A percentile compares a stretch with the other conserved stretches of the same genome.
Conservation (phyloP, 2,329 filamentous ascomycete genomes). For the Alternaria viburni region DNA sequence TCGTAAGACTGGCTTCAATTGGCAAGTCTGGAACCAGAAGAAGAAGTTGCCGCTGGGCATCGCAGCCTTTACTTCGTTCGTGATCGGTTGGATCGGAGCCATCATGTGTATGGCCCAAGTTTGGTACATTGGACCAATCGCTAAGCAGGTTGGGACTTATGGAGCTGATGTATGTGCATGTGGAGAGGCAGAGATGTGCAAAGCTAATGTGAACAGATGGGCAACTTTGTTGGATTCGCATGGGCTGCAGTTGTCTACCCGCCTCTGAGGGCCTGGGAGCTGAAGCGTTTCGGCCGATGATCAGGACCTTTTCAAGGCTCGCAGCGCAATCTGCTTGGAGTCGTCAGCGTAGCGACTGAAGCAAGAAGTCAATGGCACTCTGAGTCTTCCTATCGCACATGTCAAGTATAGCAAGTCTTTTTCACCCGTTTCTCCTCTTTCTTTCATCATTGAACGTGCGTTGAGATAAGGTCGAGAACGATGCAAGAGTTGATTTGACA, state of each 20-base stretch:
- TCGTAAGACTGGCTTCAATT: slow-evolving; percentile 60
- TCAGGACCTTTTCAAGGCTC: background rate
- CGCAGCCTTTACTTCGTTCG: slow-evolving; percentile 66
- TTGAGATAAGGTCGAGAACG: background rate
- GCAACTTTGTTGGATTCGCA: slow-evolving; percentile 65
- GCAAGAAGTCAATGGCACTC: background rate
- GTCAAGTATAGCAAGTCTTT: background rate
- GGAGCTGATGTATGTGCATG: slow-evolving; percentile 60
- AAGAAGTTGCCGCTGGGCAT: slow-evolving; percentile 66
- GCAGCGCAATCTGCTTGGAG: background rate
- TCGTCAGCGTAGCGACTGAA: background rate
- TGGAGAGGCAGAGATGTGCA: background rate
- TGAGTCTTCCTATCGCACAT: background rate
- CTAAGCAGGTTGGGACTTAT: slow-evolving; percentile 62
- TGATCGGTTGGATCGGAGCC: slow-evolving; percentile 69
- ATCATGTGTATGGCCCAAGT: slow-evolving; percentile 73
- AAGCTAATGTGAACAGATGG: slow-evolving; percentile 51
- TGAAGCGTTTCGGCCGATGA: slow-evolving; percentile 58
- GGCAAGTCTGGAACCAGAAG: slow-evolving; percentile 66
- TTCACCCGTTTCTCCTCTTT: background rate
- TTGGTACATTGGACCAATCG: slow-evolving; percentile 71
- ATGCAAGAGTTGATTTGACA: background rate
- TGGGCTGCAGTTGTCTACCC: slow-evolving; percentile 66
- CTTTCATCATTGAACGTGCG: background rate
- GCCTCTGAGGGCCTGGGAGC: slow-evolving; percentile 59